These are phyloP conservation scores for Trichoderma sp. DNA, from an alignment of 2,329 filamentous ascomycete species.

Conservation along the genomic window DNA sequence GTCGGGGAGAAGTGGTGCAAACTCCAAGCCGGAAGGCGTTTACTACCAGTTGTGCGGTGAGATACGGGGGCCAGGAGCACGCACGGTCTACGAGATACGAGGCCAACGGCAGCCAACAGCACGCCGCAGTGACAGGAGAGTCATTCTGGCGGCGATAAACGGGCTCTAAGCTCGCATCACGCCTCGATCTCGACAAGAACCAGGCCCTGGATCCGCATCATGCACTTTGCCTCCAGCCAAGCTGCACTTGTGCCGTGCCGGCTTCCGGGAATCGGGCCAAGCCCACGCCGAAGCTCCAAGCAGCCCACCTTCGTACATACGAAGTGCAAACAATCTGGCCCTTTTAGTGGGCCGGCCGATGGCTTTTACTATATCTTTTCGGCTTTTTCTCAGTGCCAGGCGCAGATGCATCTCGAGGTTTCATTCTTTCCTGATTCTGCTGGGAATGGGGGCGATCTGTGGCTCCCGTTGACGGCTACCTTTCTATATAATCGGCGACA, in stretches of 20 bases:
- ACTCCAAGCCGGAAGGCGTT: conserved; percentile 12
- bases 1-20: neutral
- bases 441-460: neutral
- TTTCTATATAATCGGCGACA: conserved; percentile 14
- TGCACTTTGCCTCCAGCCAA: neutral
- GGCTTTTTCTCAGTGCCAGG: neutral
- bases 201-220: neutral
- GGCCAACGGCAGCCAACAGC: neutral
- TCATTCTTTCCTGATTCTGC: conserved; percentile 8
- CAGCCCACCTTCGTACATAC: conserved; percentile 21
- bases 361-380: neutral
- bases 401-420: neutral
- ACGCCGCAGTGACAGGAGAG: neutral
- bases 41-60: neutral
- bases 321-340: conserved; percentile 8
- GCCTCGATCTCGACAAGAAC: neutral
- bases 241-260: conserved; percentile 18
- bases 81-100: neutral
- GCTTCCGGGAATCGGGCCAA: conserved; percentile 16
- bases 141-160: neutral
- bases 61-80: neutral
- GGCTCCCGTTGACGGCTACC: neutral
- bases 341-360: conserved; percentile 17
- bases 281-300: conserved; percentile 5
- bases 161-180: conserved; percentile 8